Evolutionary conservation across 192 early-diverging fungal genomes (phyloP).

Genomic region (Podila minutissima): DNA sequence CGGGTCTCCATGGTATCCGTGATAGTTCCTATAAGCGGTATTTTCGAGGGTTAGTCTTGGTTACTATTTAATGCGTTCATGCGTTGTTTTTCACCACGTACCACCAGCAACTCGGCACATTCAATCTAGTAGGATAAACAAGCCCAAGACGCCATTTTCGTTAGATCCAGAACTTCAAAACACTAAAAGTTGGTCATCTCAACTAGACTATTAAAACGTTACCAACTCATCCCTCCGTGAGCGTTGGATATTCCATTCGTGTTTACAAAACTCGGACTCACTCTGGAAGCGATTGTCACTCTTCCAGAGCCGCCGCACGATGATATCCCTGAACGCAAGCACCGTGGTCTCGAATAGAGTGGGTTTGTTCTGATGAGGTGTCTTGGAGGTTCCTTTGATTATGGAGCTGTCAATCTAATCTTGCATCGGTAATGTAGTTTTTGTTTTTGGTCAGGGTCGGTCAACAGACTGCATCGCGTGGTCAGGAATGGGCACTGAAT

Average conservation of each 20-base stretch:
- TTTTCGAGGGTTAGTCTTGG: neutral
- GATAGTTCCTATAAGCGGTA: slow-evolving; percentile 18
- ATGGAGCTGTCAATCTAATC: neutral
- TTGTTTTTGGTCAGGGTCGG: too few species aligned
- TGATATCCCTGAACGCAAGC: slow-evolving; percentile 41
- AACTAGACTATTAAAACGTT: neutral
- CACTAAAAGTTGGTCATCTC: neutral
- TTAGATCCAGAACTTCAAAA: neutral
- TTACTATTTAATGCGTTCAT: neutral
- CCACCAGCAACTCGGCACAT: slow-evolving; percentile 31
- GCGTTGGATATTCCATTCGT: slow-evolving; percentile 30
- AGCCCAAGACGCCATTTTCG: neutral
- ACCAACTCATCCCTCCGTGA: slow-evolving; percentile 18
- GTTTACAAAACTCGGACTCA: slow-evolving; percentile 47
- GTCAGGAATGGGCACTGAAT: neutral
- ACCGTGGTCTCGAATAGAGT: slow-evolving; percentile 30
- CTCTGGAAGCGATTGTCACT: slow-evolving; percentile 21
- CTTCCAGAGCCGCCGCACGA: slow-evolving; percentile 37
- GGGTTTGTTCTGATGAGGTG: neutral
- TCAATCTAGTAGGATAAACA: slow-evolving; percentile 17
- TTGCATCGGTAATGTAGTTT: too few species aligned
- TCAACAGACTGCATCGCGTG: neutral
- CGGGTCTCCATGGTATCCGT: slow-evolving; percentile 16
- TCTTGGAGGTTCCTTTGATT: slow-evolving; percentile 16
- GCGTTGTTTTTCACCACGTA: neutral